phyloP scores from a whole-genome alignment of 139 green algal species.

The Chlamydomonas applanata region DNA sequence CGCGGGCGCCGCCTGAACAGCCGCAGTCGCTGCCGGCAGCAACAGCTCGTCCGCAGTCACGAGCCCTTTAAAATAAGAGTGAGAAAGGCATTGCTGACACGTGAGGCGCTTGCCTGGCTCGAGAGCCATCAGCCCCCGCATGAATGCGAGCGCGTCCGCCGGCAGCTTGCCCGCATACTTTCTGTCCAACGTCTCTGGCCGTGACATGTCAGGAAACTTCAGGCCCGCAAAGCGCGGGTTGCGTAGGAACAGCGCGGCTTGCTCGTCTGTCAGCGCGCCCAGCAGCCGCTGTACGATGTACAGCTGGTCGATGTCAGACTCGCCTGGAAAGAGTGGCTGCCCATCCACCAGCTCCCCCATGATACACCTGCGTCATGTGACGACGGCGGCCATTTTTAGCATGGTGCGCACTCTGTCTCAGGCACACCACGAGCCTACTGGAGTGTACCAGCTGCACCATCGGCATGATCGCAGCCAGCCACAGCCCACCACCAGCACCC shows the following conservation, averaged over 20 bases:
- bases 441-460: constrained; percentile 8
- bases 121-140: constrained; percentile 58
- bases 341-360: constrained; percentile 86
- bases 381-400: no score
- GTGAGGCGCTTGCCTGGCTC: constrained; percentile 49
- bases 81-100: constrained; percentile 27
- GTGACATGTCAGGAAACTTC: constrained; percentile 75
- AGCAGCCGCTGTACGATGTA: constrained; percentile 78
- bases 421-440: neutral
- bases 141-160: constrained; percentile 52
- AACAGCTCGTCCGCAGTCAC: no score
- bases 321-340: constrained; percentile 84
- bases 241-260: constrained; percentile 61
- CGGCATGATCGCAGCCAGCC: no score
- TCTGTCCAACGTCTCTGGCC: constrained; percentile 50
- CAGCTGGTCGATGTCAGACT: constrained; percentile 90
- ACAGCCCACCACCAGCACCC: no score
- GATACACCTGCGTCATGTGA: constrained; percentile 78
- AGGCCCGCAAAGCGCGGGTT: constrained; percentile 70
- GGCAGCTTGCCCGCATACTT: constrained; percentile 52
- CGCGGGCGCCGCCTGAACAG: neutral
- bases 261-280: constrained; percentile 51
- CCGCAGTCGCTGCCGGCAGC: neutral
- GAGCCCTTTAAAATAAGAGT: constrained; percentile 12
- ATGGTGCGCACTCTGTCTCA: neutral